Base-by-base conservation (phyloP, 2,329 filamentous ascomycete genomes). In the Penicillium carneum region DNA sequence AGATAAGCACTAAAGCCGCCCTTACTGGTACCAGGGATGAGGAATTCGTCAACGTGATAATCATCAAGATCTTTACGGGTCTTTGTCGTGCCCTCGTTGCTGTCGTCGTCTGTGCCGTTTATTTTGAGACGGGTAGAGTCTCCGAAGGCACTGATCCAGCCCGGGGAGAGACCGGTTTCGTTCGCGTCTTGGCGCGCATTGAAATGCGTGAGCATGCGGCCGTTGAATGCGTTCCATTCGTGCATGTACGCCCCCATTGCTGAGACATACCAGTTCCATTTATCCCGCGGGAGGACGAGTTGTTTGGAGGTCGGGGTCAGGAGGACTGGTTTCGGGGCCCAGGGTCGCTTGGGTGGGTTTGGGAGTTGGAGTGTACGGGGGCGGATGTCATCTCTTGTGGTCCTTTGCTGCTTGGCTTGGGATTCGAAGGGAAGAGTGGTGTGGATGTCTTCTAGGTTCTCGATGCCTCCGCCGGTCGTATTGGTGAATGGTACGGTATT, bases 381-480 rank as follows among this genome's bases (percentile, higher is more conserved):
- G 31, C 67, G 73, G 18, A 74, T 69, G 73, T 79, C 53, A 66
- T 74, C 63, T 70, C 77, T 59, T 65, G 80, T 79, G 7, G 76
- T 79, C 7, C 79, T 80, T 31, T 81, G 74, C 4, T 74, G 68
- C 31, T 78, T 77, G 5, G 86, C 71, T 42, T 83, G 79, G 1
- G 87, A 88, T 60, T 84, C 74, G 70, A 88, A 89, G 3, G 87
- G 87, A 2, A 89, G 78, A 1, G 79, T 83, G 9, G 80, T 78
- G 42, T 77, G 79, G 41, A 89, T 76, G 57, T 86, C 84, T 31
- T 81, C 79, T 23, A 89, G 71, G 55, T 83, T 82, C 26, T 81
- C 77, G 18, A 88, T 79, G 9, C 86, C 85, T 18, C 71, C 72
- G 49, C 74, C 79, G 46, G 81, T 79, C 7, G 80, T 73, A 43